Conservation (phyloP, 139 green algal genomes). For the Coccomyxa sp. region DNA sequence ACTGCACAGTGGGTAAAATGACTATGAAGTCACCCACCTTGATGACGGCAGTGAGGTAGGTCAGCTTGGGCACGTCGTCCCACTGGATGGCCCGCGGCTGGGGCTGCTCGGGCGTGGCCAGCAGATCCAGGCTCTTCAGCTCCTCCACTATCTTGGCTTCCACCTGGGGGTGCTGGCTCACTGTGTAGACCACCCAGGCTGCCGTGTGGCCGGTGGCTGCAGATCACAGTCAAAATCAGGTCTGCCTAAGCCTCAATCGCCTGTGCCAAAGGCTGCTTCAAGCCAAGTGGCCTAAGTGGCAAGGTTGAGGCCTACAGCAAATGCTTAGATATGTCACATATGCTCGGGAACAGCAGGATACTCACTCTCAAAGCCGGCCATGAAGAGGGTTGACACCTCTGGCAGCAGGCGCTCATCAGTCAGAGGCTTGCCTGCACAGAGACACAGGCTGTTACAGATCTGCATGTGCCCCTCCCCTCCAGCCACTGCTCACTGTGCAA, state of each 20-base stretch:
- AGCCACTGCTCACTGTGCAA: too few species aligned
- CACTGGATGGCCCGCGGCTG: constrained; percentile 3
- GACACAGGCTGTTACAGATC: too few species aligned
- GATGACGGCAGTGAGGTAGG: constrained; percentile 11
- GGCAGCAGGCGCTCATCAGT: constrained; percentile 12
- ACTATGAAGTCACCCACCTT: constrained; percentile 2
- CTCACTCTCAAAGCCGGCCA: constrained; percentile 33
- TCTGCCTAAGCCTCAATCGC: not conserved
- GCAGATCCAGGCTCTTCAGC: constrained; percentile 13
- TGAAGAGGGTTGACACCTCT: constrained; percentile 26
- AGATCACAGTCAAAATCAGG: not conserved
- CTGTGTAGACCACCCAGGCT: not conserved
- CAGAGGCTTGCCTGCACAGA: constrained; percentile 8
- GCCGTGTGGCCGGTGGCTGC: constrained; percentile 22
- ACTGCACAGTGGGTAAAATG: not conserved
- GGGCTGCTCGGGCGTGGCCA: constrained; percentile 8
- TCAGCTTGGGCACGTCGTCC: constrained; percentile 13
- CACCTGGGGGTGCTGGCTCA: constrained; percentile 17
- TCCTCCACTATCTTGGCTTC: constrained; percentile 11
- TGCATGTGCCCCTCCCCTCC: too few species aligned
- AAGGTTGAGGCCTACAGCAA: not conserved
- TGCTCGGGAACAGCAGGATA: not conserved
- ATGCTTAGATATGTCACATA: not conserved
- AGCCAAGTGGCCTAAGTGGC: too few species aligned
- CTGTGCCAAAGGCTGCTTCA: too few species aligned